phyloP scores from a whole-genome alignment of 2,329 filamentous ascomycete genomes.

The Fusarium sp. region DNA sequence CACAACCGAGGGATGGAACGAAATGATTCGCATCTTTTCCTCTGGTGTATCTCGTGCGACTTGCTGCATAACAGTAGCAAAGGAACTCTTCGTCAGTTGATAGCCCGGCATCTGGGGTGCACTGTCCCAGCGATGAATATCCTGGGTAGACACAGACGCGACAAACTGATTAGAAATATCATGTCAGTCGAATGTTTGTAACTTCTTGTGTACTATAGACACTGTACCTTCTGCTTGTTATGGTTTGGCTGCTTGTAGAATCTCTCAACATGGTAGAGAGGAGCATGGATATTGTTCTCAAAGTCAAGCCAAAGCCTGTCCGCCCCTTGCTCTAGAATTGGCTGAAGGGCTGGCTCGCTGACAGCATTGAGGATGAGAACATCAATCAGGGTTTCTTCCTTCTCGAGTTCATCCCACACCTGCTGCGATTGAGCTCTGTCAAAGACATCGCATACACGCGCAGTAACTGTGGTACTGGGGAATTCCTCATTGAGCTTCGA shows the following conservation, averaged over 20 bases:
- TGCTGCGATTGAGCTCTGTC: constrained; percentile 1
- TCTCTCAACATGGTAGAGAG: constrained; percentile 30
- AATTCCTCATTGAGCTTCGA: constrained; percentile 15
- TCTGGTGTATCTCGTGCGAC: constrained; percentile 52
- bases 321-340: constrained; percentile 36
- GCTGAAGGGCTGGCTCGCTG: constrained; percentile 12
- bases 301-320: constrained; percentile 46
- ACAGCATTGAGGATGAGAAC: constrained; percentile 37
- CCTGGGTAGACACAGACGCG: constrained; percentile 34
- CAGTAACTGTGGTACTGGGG: constrained; percentile 18
- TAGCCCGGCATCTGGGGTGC: constrained; percentile 49
- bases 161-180: too few relatives aligned
- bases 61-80: constrained; percentile 53
- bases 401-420: constrained; percentile 27
- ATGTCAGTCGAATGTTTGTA: too few relatives aligned
- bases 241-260: constrained; percentile 41
- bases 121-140: constrained; percentile 48
- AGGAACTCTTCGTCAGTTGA: constrained; percentile 55
- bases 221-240: constrained; percentile 18
- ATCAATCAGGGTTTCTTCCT: constrained; percentile 6
- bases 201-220: too few relatives aligned
- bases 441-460: constrained; percentile 19
- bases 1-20: constrained; percentile 57
- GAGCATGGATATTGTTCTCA: constrained; percentile 39
- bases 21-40: constrained; percentile 56